Evolutionary conservation across 2,329 filamentous ascomycete genomes (phyloP).

Genomic region (Sclerotinia sclerotiorum): DNA sequence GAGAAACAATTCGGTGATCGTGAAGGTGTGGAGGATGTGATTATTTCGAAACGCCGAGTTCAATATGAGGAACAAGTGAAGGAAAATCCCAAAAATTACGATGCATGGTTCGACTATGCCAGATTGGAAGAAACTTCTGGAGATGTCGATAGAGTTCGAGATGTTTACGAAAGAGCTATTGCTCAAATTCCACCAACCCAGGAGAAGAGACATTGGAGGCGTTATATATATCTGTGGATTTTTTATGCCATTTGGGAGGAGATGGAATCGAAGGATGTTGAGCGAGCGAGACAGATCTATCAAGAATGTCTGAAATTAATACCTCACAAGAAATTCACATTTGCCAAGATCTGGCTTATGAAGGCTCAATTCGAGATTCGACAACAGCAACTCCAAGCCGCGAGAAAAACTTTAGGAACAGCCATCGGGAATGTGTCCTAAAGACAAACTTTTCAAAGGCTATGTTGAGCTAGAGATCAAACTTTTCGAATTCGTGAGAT

Average conservation of each 20-base stretch:
- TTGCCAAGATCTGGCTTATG: slow-evolving; percentile 93
- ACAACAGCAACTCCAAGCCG: slow-evolving; percentile 74
- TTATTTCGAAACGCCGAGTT: slow-evolving; percentile 88
- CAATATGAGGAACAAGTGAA: slow-evolving; percentile 94
- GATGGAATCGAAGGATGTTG: slow-evolving; percentile 73
- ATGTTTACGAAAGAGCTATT: slow-evolving; percentile 93
- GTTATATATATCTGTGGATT: slow-evolving; percentile 97
- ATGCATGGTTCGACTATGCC: slow-evolving; percentile 95
- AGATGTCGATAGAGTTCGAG: slow-evolving; percentile 78
- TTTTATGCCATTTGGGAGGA: slow-evolving; percentile 98
- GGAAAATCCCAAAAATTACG: slow-evolving; percentile 94
- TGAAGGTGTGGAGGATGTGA: slow-evolving; percentile 92
- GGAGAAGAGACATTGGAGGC: slow-evolving; percentile 94
- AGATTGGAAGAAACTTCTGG: slow-evolving; percentile 83
- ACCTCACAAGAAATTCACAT: slow-evolving; percentile 95
- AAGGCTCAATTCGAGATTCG: slow-evolving; percentile 93
- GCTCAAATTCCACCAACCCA: slow-evolving; percentile 92
- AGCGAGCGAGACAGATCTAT: slow-evolving; percentile 86
- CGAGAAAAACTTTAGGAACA: slow-evolving; percentile 84
- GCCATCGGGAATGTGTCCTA: slow-evolving; percentile 94
- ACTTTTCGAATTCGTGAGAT: slow-evolving; percentile 90
- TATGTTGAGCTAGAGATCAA: slow-evolving; percentile 93
- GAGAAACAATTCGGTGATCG: slow-evolving; percentile 96
- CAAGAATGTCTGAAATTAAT: slow-evolving; percentile 82
- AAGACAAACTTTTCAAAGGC: slow-evolving; percentile 90